Base-by-base conservation (phyloP, 2,329 filamentous ascomycete species). In the Beauveria australis region DNA sequence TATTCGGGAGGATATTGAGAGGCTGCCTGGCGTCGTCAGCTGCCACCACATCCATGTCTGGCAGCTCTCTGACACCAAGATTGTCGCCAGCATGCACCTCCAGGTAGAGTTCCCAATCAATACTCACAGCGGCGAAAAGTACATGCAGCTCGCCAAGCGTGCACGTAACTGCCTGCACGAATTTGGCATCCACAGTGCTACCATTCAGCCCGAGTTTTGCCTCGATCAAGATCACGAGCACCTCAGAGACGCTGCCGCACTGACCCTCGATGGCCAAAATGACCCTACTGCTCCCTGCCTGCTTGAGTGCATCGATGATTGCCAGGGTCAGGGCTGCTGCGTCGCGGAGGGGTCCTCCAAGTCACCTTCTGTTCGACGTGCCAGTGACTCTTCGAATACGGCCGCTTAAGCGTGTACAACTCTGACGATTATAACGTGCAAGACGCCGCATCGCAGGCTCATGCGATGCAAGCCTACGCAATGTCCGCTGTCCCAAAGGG, bases 11-110 rank as follows among this genome's bases (percentile, higher is more conserved):
- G 94, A 99, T 71, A 96, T 99, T 59, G 85, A 92, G 70, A 78
- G 83, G 18, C 84, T 99, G 6, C 88, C 89, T 0, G 92, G 92
- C 47, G 89, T 99, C 53, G 79, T 94, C 63, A 91, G 89, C 71
- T 96, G 92, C 70, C 94, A 99, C 75, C 93, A 99, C 72, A 82
- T 99, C 24, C 94, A 99, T 72, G 92, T 99, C 64, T 99, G 94
- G 94, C 93, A 97, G 74, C 83, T 99, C 40, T 96, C 89, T 18
- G 93, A 97, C 71, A 94, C 92, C 57, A 96, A 97, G 78, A 81
- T 96, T 40, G 89, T 99, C 43, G 93, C 94, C 14, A 94, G 89
- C 12, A 84, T 99, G 74, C 94, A 99, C 71, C 88, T 99, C 49
- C 91, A 96, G 72, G 89, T 99, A 24, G 86, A 87, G 52, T 96